phyloP scores from a whole-genome alignment of 1,139 yeast genomes.

The Williopsis jadinii region DNA sequence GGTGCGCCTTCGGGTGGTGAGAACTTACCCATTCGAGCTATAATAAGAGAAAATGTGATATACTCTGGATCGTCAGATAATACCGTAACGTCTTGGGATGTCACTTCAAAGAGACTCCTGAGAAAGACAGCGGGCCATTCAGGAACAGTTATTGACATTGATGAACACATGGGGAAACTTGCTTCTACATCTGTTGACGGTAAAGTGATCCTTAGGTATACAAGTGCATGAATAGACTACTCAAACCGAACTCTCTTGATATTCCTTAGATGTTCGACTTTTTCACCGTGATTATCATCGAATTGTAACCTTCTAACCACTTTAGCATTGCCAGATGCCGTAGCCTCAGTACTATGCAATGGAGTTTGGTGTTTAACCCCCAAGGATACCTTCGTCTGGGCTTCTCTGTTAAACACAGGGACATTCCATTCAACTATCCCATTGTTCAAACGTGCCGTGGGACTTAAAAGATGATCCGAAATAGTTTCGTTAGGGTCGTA shows the following conservation, averaged over 20 bases:
- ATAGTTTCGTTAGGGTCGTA: slow-evolving; percentile 10
- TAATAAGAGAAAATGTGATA: slow-evolving; percentile 29
- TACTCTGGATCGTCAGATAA: slow-evolving; percentile 61
- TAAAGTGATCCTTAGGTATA: slow-evolving; percentile 35
- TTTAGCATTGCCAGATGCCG: not conserved
- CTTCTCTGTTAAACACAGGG: slow-evolving; percentile 31
- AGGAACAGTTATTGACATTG: slow-evolving; percentile 57
- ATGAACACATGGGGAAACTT: slow-evolving; percentile 36
- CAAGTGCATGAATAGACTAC: slow-evolving; percentile 5
- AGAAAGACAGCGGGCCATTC: slow-evolving; percentile 51
- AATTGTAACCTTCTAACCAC: not conserved
- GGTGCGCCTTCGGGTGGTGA: slow-evolving; percentile 58
- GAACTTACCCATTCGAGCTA: slow-evolving; percentile 42
- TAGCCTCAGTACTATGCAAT: too few species aligned
- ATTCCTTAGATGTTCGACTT: slow-evolving; percentile 8
- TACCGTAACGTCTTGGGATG: slow-evolving; percentile 55
- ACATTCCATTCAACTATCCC: slow-evolving; percentile 33
- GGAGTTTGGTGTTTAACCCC: not conserved
- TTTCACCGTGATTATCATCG: not conserved
- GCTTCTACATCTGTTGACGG: slow-evolving; percentile 47
- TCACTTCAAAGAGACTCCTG: slow-evolving; percentile 39
- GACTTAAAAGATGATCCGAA: slow-evolving; percentile 15
- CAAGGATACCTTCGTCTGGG: slow-evolving; percentile 15
- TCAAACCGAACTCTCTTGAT: slow-evolving; percentile 22
- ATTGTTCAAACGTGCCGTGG: slow-evolving; percentile 10